These are phyloP conservation scores for Vitis hybrid DNA, from an alignment of 177 flowering plant species.

Conservation along the genomic window DNA sequence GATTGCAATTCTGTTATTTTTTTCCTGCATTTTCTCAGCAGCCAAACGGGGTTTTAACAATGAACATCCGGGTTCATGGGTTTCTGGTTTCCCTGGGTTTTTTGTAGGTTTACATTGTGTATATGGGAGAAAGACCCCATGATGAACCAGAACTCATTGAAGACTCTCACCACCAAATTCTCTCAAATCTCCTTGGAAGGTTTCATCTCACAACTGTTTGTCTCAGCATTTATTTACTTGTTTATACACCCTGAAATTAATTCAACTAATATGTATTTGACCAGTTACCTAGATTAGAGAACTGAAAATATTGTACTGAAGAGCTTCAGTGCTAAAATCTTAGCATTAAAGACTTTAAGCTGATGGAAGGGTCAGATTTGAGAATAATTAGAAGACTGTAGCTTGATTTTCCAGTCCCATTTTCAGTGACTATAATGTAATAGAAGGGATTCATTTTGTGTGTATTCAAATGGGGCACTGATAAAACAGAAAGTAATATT, in stretches of 20 bases:
- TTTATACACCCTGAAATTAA: neutral
- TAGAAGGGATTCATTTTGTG: no score
- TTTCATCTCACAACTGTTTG: constrained; percentile 2
- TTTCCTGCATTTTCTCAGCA: neutral
- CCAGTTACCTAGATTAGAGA: no score
- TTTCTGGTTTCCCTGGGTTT: neutral
- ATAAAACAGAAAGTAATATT: constrained; percentile 1
- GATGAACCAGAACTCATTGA: constrained; percentile 31
- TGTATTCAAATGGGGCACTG: neutral
- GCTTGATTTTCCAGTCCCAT: no score
- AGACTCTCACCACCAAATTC: constrained; percentile 41
- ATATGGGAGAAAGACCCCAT: constrained; percentile 40
- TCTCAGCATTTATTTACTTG: neutral
- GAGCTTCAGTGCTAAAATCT: no score
- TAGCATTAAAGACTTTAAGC: no score
- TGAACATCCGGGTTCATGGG: neutral
- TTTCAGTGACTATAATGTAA: no score
- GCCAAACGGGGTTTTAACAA: no score
- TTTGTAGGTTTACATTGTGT: constrained; percentile 48
- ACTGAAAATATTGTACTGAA: no score
- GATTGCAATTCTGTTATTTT: neutral
- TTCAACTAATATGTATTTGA: neutral
- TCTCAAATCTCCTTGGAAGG: constrained; percentile 48
- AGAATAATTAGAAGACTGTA: no score
- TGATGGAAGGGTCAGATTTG: no score